Evolutionary conservation across 1,284 basidiomycete species (phyloP).

Genomic region (Malassezia yamatoensis): DNA sequence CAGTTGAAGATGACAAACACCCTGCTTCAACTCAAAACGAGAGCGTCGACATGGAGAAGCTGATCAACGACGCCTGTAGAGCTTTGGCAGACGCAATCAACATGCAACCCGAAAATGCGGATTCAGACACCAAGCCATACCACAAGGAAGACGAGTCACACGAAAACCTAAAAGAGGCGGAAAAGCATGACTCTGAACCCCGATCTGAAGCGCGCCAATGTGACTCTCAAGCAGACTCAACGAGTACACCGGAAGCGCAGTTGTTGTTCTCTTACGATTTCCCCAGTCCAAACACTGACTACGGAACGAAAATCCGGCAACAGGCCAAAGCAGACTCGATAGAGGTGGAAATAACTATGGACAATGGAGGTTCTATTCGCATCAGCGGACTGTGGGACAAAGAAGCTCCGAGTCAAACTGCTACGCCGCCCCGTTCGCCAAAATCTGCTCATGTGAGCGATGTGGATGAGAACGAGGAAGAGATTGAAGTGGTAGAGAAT

Average conservation of each 20-base stretch:
- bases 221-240: no score
- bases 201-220: no score
- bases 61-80: no score
- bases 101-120: no score
- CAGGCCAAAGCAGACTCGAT: conserved; percentile 1
- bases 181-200: no score
- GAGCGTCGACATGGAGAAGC: neutral
- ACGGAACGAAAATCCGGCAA: conserved; percentile 8
- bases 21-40: neutral
- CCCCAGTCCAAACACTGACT: conserved; percentile 6
- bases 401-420: neutral
- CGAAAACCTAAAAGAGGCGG: no score
- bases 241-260: no score
- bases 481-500: neutral
- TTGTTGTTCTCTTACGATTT: conserved; percentile 11
- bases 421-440: conserved; percentile 4
- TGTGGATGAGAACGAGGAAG: conserved; percentile 13
- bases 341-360: conserved; percentile 1
- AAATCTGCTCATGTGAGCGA: conserved; percentile 15
- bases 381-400: conserved; percentile 11
- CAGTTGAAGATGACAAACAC: neutral
- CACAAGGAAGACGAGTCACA: no score
- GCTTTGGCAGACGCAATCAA: no score
- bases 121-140: no score
- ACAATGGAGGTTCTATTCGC: conserved; percentile 7